Evolutionary conservation across 2,329 filamentous ascomycete genomes (phyloP), one percentile per base, ranked within the genome.

Genomic region (Fusarium pseudoanthophilum): DNA sequence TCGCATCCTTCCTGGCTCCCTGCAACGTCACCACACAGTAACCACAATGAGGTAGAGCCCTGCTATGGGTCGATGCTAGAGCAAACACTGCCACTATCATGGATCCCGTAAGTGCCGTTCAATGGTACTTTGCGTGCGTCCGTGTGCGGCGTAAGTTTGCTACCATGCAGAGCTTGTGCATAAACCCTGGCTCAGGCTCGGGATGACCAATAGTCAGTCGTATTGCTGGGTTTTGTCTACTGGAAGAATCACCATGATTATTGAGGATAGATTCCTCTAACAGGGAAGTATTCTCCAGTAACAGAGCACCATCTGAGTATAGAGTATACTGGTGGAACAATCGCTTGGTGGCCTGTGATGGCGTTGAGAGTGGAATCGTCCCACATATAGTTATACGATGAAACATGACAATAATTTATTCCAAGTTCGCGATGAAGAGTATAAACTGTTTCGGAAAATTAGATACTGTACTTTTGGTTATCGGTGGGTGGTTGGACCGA

Each of bases 21-120:
- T 61, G 37, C 26, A 66, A 70, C 34, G 28, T 36, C 60, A 58
- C 56, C 56, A 56, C n/a, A 34, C 53, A 39, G 52, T 72, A 55
- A 59, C 69, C 34, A 37, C 39, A 73, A 67, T 28, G 32, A 65
- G 69, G 37, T 56, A 45, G 32, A 67, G 21, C 43, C 43, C 42
- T 52, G 28, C 26, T 36, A 37, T 32, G 26, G 64, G 51, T 49
- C 48, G 18, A 56, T 26, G 32, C 28, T 60, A 39, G 26, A 37
- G 28, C 24, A 39, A 30, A 56, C 59, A 42, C 36, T 51, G 32
- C 58, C 58, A 43, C 57, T 56, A 40, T 42, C 66, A 57, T 57
- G 61, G 57, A 46, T 53, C 43, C 43, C 48, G 40, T 28, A 37
- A 53, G 52, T 45, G 30, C 15, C 36, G 34, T 37, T 30, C 28